phyloP scores from a whole-genome alignment of 2,329 filamentous ascomycete genomes.

The Chaetomiaceae sp. region DNA sequence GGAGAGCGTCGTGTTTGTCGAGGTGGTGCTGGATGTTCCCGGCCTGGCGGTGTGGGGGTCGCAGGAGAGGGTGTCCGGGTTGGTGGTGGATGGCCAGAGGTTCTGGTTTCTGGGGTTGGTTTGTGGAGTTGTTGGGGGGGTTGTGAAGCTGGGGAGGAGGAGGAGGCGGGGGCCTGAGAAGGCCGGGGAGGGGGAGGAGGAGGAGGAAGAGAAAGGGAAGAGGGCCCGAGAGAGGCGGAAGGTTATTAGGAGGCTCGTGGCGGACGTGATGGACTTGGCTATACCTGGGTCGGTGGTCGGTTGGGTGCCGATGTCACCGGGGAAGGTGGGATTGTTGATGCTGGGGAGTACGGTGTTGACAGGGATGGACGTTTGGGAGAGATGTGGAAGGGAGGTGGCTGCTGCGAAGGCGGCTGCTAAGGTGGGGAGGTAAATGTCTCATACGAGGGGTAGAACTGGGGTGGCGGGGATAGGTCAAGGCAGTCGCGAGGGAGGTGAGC shows the following conservation, averaged over 20 bases:
- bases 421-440: constrained; percentile 10
- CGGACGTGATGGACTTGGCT: constrained; percentile 58
- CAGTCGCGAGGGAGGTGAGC: too few species aligned
- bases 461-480: neutral
- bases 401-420: neutral
- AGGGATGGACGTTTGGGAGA: constrained; percentile 57
- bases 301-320: constrained; percentile 51
- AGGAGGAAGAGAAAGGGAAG: constrained; percentile 27
- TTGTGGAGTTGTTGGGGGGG: constrained; percentile 44
- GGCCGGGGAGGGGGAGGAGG: constrained; percentile 13
- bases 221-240: constrained; percentile 33
- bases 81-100: constrained; percentile 59
- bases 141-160: constrained; percentile 38
- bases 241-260: constrained; percentile 46
- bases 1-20: constrained; percentile 59
- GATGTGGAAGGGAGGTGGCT: constrained; percentile 32
- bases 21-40: constrained; percentile 39
- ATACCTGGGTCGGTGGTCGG: constrained; percentile 58
- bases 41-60: constrained; percentile 50
- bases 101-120: constrained; percentile 65
- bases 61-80: constrained; percentile 38
- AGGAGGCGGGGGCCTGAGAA: constrained; percentile 12
- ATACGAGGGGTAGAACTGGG: neutral
- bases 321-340: constrained; percentile 55
- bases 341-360: constrained; percentile 59